These are phyloP conservation scores for Calonectria honghensis DNA, from an alignment of 2,329 filamentous ascomycete species.

Conservation along the genomic window DNA sequence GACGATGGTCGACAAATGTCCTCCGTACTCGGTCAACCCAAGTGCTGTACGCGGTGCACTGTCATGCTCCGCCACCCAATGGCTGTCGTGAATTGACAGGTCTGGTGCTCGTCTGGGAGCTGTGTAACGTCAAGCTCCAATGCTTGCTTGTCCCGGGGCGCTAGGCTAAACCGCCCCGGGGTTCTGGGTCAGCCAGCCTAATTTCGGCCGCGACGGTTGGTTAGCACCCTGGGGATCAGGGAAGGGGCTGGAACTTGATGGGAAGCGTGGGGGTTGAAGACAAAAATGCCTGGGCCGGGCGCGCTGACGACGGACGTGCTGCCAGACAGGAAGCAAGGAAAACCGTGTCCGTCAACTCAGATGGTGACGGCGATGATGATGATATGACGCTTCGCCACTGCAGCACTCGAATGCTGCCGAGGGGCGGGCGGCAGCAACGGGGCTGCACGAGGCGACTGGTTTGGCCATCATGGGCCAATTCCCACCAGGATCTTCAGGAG, in stretches of 20 bases:
- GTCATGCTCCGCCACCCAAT: constrained; percentile 44
- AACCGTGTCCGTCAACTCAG: not conserved
- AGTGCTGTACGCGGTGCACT: constrained; percentile 8
- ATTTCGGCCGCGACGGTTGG: constrained; percentile 34
- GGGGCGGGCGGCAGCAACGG: not conserved
- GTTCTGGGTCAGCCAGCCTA: constrained; percentile 37
- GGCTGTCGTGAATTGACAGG: constrained; percentile 43
- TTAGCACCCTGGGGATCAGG: not conserved
- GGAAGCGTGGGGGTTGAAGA: constrained; percentile 31
- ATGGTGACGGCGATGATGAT: constrained; percentile 21
- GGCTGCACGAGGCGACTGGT: not conserved
- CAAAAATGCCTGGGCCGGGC: not conserved
- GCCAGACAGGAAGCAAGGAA: not conserved
- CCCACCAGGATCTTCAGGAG: constrained; percentile 32
- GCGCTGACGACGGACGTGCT: not conserved
- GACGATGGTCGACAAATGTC: constrained; percentile 6
- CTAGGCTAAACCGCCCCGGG: constrained; percentile 34
- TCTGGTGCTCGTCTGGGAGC: constrained; percentile 34
- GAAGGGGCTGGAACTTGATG: constrained; percentile 25
- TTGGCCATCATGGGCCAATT: not conserved
- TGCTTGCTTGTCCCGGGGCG: not conserved
- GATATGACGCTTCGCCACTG: constrained; percentile 35
- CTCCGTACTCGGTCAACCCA: constrained; percentile 27
- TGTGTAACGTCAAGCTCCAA: constrained; percentile 44
- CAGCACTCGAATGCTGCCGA: not conserved